Conservation (phyloP, 2,329 filamentous ascomycete species). For the Penicillium frequentans region DNA sequence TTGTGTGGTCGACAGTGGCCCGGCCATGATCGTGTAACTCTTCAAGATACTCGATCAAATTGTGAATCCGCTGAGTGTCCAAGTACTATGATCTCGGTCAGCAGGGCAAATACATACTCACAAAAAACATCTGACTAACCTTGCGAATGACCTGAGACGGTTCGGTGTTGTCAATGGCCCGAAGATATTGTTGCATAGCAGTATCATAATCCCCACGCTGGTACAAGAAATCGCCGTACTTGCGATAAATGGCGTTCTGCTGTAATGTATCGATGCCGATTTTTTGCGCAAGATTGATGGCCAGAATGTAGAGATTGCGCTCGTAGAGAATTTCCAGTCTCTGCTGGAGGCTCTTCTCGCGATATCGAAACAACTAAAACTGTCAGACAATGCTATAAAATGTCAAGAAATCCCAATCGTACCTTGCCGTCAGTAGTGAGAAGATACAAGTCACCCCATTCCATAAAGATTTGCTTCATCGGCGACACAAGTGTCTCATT, state of each 20-base stretch:
- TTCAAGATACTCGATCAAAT: conserved; percentile 94
- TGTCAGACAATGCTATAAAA: conserved; percentile 9
- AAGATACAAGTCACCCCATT: conserved; percentile 92
- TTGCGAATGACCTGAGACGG: conserved; percentile 95
- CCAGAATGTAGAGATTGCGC: conserved; percentile 85
- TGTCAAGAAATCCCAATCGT: conserved; percentile 20
- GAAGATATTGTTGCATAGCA: conserved; percentile 98
- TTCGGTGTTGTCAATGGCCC: conserved; percentile 93
- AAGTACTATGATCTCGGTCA: conserved; percentile 62
- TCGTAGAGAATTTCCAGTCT: conserved; percentile 92
- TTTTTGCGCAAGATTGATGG: conserved; percentile 90
- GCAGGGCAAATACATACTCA: background rate
- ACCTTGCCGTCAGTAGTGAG: conserved; percentile 91
- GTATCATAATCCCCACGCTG: conserved; percentile 95
- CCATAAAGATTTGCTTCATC: conserved; percentile 74
- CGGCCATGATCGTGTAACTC: conserved; percentile 92
- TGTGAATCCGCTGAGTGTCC: conserved; percentile 96
- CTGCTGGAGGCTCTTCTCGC: conserved; percentile 86
- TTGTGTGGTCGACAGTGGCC: conserved; percentile 93
- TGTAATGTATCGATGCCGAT: conserved; percentile 75
- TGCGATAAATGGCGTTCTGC: conserved; percentile 88
- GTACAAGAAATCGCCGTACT: conserved; percentile 91
- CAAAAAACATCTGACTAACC: conserved; percentile 44
- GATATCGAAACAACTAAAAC: conserved; percentile 75
- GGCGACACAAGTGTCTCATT: conserved; percentile 81